Percentiles rank a stretch among this genome's conserved stretches.
These are phyloP conservation scores for Cladophialophora chaetospira DNA, from an alignment of 2,329 filamentous ascomycete genomes.

Conservation along the genomic window DNA sequence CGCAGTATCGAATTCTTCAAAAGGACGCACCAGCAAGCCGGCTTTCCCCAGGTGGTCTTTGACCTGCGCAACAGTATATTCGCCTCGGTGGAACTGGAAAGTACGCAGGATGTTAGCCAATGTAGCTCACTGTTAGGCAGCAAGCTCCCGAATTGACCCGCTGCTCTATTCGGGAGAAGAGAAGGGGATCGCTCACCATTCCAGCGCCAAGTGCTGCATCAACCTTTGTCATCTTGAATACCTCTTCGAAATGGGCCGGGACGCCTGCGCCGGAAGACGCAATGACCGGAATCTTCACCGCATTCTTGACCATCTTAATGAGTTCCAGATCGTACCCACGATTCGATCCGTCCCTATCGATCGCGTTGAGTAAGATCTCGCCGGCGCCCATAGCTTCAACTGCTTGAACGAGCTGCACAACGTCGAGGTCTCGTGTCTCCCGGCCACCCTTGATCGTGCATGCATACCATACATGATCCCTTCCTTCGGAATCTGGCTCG, in stretches of 20 bases:
- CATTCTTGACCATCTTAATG: constrained; percentile 81
- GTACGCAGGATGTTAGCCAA: neutral
- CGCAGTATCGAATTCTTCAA: constrained; percentile 59
- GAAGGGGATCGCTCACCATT: constrained; percentile 60
- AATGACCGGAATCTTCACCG: constrained; percentile 89
- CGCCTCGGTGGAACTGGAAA: constrained; percentile 78
- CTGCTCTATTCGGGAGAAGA: too few species aligned
- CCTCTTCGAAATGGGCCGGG: constrained; percentile 84
- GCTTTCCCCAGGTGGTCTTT: constrained; percentile 76
- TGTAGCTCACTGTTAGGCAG: too few species aligned
- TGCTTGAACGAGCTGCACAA: constrained; percentile 80
- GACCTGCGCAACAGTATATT: constrained; percentile 92
- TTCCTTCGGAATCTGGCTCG: constrained; percentile 69
- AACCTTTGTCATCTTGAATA: constrained; percentile 80
- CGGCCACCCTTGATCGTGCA: constrained; percentile 96
- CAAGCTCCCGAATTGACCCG: too few species aligned
- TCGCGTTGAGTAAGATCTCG: constrained; percentile 95
- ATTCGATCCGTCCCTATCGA: constrained; percentile 94
- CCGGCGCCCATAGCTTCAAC: constrained; percentile 96
- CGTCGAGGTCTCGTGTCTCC: constrained; percentile 91
- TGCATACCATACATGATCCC: constrained; percentile 90
- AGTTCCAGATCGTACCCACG: constrained; percentile 93
- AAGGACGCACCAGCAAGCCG: constrained; percentile 76
- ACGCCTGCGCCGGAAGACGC: constrained; percentile 89
- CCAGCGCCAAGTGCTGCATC: constrained; percentile 94